A percentile compares a stretch with the other conserved stretches of the same genome.
phyloP scores from a whole-genome alignment of 352 stramenopile genomes.

The Peronospora farinosa region DNA sequence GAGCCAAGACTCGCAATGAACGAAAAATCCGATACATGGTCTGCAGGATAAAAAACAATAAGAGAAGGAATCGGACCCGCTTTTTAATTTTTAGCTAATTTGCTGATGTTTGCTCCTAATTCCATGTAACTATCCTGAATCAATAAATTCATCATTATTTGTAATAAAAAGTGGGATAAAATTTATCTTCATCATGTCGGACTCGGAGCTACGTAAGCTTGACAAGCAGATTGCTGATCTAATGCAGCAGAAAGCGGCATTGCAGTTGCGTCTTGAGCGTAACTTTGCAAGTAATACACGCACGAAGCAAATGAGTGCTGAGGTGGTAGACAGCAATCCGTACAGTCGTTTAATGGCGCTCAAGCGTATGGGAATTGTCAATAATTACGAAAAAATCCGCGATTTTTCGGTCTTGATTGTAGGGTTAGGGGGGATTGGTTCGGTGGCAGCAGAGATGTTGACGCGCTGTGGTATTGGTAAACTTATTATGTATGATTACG shows the following conservation, averaged over 20 bases:
- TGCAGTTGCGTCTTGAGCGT: slow-evolving; percentile 48
- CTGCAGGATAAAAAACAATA: too few species aligned
- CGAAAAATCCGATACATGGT: slow-evolving; percentile 6
- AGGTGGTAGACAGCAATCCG: slow-evolving; percentile 82
- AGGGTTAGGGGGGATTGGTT: slow-evolving; percentile 80
- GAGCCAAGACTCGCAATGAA: slow-evolving; percentile 2
- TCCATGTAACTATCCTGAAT: slow-evolving; percentile 4
- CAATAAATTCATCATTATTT: too few species aligned
- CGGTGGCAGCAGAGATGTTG: slow-evolving; percentile 86
- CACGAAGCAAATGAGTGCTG: slow-evolving; percentile 59
- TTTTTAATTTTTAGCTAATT: too few species aligned
- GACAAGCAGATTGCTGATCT: slow-evolving; percentile 66
- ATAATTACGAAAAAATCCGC: slow-evolving; percentile 85
- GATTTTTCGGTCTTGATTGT: slow-evolving; percentile 77
- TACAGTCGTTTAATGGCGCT: slow-evolving; percentile 88
- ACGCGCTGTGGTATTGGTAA: slow-evolving; percentile 86
- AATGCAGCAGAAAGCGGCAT: slow-evolving; percentile 62
- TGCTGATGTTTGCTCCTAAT: too few species aligned
- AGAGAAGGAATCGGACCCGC: too few species aligned
- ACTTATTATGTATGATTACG: slow-evolving; percentile 88
- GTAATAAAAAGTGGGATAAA: too few species aligned
- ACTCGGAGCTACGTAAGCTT: slow-evolving; percentile 49
- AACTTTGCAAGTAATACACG: slow-evolving; percentile 29
- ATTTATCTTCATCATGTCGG: slow-evolving; percentile 10
- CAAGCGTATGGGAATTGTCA: slow-evolving; percentile 88